Evolutionary conservation across 2,329 filamentous ascomycete species (phyloP), one percentile per base, ranked within the genome.

Genomic region (Ilyonectria robusta): DNA sequence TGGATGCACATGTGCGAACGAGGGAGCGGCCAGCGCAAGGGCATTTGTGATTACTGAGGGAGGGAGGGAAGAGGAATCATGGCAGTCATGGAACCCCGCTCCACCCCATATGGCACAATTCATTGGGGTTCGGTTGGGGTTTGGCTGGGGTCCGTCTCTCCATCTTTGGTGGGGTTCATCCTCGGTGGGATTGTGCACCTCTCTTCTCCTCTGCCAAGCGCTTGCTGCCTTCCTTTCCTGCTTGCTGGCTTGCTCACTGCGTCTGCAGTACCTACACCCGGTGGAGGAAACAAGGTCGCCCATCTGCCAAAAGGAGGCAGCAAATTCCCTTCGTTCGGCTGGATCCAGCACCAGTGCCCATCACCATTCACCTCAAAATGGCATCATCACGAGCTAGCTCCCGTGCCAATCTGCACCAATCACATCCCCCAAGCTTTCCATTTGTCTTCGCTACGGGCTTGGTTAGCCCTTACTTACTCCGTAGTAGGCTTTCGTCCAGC

Each of bases 321-420:
- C 47, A 50, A 50, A 50, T n/a, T 31, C n/a, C n/a, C 47, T n/a
- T 6, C 37, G 37, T 17, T 17, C 17, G 17, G 17, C 10, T 11
- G 17, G 47, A 53, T 53, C 19, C 50, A 33, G 50, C 31, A 13
- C 11, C 50, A 35, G 2, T 8, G 11, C 21, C 3, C 11, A 53
- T 62, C 58, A 66, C 58, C 63, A 66, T 66, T 33, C 37, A 40
- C 58, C 7, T 61, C 44, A 62, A 66, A 66, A 66, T 66, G 58
- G 58, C 63, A 66, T 54, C 63, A 66, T 66, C 57, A 11, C 44
- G 23, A 50, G 47, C 55, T 59, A 55, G 46, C 35, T 21, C 50
- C 40, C 57, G 21, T 17, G 40, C 46, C 29, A 26, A 26, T 56
- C 50, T n/a, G n/a, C 40, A 40, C 50, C 46, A 54, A 40, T 17